Conservation (phyloP, 176 grass and related monocot genomes). For the Triticum monococcum region DNA sequence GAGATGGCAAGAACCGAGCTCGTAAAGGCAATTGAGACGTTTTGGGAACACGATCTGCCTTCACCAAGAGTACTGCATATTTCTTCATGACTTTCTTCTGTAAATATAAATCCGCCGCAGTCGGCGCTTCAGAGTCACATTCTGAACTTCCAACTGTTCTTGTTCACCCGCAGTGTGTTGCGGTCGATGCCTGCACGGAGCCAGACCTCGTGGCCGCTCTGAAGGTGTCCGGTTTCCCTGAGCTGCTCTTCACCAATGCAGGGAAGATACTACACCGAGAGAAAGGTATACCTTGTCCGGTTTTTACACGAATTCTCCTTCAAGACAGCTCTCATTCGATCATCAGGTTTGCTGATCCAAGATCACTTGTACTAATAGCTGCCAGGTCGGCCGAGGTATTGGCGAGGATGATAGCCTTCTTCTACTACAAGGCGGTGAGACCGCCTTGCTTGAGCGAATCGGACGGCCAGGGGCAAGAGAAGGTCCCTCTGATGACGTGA, state of each 20-base stretch:
- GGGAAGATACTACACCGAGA: conserved; percentile 90
- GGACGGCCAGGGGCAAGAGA: conserved; percentile 68
- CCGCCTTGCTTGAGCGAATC: conserved; percentile 65
- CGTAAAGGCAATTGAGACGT: conserved; percentile 73
- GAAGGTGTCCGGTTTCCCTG: conserved; percentile 74
- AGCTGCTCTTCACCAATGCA: conserved; percentile 88
- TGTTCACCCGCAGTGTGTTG: conserved; percentile 63
- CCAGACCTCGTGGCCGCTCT: conserved; percentile 60
- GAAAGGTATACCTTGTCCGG: conserved; percentile 50
- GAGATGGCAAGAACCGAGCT: conserved; percentile 76
- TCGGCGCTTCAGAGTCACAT: background rate
- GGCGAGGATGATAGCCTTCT: conserved; percentile 88
- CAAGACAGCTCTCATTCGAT: background rate
- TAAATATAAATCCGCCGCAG: background rate
- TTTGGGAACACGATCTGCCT: conserved; percentile 76
- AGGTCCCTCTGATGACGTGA: conserved; percentile 70
- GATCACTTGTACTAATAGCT: conserved; percentile 39
- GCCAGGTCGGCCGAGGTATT: conserved; percentile 67
- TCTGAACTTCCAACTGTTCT: background rate
- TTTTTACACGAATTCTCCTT: background rate
- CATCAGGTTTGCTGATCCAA: background rate
- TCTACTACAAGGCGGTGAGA: conserved; percentile 88
- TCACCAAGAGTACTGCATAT: conserved; percentile 65
- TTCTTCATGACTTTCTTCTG: background rate
- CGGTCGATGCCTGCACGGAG: conserved; percentile 71